Evolutionary conservation across 306 rosid genomes (phyloP).

Genomic region (Psophocarpus tetragonolobus): DNA sequence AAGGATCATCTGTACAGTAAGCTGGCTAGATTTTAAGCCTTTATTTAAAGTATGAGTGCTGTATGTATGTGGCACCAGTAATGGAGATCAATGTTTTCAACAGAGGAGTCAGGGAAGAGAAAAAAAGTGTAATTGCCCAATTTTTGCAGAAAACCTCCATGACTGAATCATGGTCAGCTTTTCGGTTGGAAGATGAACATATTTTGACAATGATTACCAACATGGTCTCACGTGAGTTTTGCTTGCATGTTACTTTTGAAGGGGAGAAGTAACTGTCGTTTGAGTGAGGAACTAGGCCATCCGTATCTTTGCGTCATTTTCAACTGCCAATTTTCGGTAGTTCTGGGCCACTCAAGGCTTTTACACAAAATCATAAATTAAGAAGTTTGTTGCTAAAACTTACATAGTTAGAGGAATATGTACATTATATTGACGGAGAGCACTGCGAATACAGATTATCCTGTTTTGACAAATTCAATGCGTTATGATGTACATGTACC

Average conservation of each 20-base stretch:
- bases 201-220: background rate
- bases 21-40: background rate
- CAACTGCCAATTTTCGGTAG: background rate
- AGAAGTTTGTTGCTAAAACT: background rate
- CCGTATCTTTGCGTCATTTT: background rate
- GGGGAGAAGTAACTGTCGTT: background rate
- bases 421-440: background rate
- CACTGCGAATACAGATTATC: background rate
- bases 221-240: slow-evolving; percentile 17
- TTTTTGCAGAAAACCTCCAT: background rate
- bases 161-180: background rate
- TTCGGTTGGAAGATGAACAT: background rate
- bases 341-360: background rate
- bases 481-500: background rate
- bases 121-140: background rate
- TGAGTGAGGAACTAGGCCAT: slow-evolving; percentile 1
- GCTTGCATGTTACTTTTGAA: slow-evolving; percentile 7
- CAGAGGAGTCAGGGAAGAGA: background rate
- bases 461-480: background rate
- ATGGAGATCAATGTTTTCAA: slow-evolving; percentile 11
- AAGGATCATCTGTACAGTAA: background rate
- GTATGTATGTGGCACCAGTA: slow-evolving; percentile 14
- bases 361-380: background rate
- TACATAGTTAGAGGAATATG: background rate
- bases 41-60: background rate